A percentile compares a stretch with the other conserved stretches of the same genome.
Conservation (phyloP, 1,284 basidiomycete genomes). For the Anthracocystis setariae region DNA sequence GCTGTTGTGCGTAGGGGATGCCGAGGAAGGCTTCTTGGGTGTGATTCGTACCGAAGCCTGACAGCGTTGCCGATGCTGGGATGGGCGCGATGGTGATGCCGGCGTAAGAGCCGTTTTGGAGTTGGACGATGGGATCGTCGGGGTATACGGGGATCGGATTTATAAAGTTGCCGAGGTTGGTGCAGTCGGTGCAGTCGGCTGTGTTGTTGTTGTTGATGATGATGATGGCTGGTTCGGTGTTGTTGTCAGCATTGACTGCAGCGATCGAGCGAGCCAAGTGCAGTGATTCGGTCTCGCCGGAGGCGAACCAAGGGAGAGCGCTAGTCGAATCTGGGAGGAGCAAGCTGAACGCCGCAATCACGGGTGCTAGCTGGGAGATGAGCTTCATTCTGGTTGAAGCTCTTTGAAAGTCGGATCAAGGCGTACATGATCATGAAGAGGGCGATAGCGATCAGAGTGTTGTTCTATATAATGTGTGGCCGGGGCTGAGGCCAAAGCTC, state of each 20-base stretch:
- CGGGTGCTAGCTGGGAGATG: not conserved
- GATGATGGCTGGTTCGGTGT: constrained; percentile 4
- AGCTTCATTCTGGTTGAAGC: not conserved
- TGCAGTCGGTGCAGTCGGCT: constrained; percentile 34
- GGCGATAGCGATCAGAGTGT: too few species aligned
- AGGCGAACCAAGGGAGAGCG: not conserved
- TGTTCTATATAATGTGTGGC: too few species aligned
- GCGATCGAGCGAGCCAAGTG: not conserved
- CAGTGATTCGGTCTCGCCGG: not conserved
- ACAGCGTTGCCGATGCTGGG: constrained; percentile 17
- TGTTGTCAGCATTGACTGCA: not conserved
- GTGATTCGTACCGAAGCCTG: constrained; percentile 25
- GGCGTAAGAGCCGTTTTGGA: constrained; percentile 36
- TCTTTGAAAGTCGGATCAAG: not conserved
- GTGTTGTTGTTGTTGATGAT: constrained; percentile 37
- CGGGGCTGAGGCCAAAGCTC: too few species aligned
- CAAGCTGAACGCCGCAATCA: not conserved
- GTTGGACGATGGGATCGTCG: constrained; percentile 22
- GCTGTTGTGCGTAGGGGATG: constrained; percentile 40
- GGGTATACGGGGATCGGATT: constrained; percentile 22
- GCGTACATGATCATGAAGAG: too few species aligned
- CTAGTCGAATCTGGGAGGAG: not conserved
- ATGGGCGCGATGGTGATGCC: constrained; percentile 25
- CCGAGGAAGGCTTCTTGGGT: constrained; percentile 36
- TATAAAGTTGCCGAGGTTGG: constrained; percentile 40